These are phyloP conservation scores for Lunasporangiospora selenospora DNA, from an alignment of 192 early-diverging fungal genomes.

Conservation along the genomic window DNA sequence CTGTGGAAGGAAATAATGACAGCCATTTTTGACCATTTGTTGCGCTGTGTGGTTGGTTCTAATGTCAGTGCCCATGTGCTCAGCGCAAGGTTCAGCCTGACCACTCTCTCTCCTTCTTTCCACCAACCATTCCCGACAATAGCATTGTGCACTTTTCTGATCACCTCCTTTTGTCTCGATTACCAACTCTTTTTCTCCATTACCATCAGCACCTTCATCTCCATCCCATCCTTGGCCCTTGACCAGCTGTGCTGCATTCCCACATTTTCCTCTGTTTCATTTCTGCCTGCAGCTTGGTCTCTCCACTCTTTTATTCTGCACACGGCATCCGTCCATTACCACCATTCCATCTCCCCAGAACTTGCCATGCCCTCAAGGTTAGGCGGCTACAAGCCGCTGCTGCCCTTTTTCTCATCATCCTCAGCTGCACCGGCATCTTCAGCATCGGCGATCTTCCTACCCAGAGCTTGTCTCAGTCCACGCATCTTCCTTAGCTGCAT, in stretches of 20 bases:
- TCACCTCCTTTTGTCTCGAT: too few relatives aligned
- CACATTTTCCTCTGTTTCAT: background rate
- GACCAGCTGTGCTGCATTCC: too few relatives aligned
- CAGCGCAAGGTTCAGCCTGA: too few relatives aligned
- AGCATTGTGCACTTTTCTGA: too few relatives aligned
- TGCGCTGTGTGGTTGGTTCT: too few relatives aligned
- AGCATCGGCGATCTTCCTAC: conserved; percentile 17
- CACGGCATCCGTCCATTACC: background rate
- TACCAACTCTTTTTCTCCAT: too few relatives aligned
- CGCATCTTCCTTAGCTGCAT: conserved; percentile 41
- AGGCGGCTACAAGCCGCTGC: background rate
- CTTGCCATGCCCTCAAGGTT: conserved; percentile 16
- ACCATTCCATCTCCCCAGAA: background rate
- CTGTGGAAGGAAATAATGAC: too few relatives aligned
- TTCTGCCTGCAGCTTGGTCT: too few relatives aligned
- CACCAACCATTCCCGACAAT: too few relatives aligned
- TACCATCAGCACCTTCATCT: background rate
- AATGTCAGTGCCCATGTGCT: too few relatives aligned
- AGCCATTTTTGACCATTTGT: too few relatives aligned
- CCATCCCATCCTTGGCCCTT: background rate
- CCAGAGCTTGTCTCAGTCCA: conserved; percentile 36
- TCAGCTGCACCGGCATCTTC: background rate
- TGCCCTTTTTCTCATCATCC: conserved; percentile 31
- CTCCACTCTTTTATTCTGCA: background rate
- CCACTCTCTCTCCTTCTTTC: too few relatives aligned